Evolutionary conservation across 257 asterid species (phyloP), one percentile per base, ranked within the genome.

Genomic region (Marsdenia floribunda): DNA sequence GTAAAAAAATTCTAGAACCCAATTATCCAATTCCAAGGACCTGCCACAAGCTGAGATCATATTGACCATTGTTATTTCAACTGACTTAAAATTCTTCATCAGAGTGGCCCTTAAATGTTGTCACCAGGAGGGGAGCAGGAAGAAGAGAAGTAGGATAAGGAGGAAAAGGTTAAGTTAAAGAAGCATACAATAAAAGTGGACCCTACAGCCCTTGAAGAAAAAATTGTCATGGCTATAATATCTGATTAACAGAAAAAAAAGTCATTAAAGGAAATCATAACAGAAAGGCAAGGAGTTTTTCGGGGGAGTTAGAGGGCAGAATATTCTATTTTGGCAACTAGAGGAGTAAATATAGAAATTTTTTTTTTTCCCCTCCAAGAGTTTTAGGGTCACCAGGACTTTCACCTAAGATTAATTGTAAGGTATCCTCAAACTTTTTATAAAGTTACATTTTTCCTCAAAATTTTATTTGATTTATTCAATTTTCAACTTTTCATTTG

Each of bases 31-130:
- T 61, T 82, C 92, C 75, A 85, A 66, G 53, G 96, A 87, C 70
- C 93, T 92, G 44, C 97, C 93, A 78, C 92, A 91, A 80, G 96
- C 96, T 29, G 96, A 89, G 37, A 87, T 80, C 58, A 85, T 88
- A 79, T 87, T 84, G 5, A 76, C 80, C 88, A 86, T 80, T 60
- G 97, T 91, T 53, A 91, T 86, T 78, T 88, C 93, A 77, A 89
- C 93, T 0, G 97, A 93, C 68, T 75, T 71, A 63, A 81, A 24
- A 44, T 55, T 77, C 64, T 69, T 64, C 59, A 53, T 53, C n/a
- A 53, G 2, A 18, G 8, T 53, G 59, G 59, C 59, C 59, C 22
- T 16, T 53, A 53, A 53, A 53, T 53, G 5, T 19, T 53, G 19
- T 4, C 59, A 53, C 22, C 2, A 50, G 55, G 55, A 50, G 55